phyloP scores from a whole-genome alignment of 2,329 filamentous ascomycete genomes.

The Venturia oleaginea region DNA sequence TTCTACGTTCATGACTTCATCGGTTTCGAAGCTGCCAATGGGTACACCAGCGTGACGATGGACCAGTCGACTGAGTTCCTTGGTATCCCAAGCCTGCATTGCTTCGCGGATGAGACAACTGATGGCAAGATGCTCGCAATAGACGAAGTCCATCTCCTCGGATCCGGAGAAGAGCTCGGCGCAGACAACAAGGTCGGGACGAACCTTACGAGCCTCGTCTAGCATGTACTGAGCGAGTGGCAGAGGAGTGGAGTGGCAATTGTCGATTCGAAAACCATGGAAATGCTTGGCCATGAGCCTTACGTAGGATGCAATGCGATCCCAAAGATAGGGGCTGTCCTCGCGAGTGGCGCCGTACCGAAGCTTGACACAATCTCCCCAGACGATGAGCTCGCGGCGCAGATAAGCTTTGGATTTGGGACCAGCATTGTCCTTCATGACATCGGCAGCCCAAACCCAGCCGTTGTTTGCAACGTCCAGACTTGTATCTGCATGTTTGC shows the following conservation, averaged over 20 bases:
- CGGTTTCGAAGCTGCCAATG: slow-evolving; percentile 95
- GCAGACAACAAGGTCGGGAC: slow-evolving; percentile 82
- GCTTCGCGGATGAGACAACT: slow-evolving; percentile 90
- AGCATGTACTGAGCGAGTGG: slow-evolving; percentile 92
- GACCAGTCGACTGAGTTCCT: slow-evolving; percentile 82
- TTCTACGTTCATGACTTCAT: slow-evolving; percentile 64
- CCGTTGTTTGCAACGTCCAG: slow-evolving; percentile 89
- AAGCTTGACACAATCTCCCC: slow-evolving; percentile 97
- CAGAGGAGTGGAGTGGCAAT: slow-evolving; percentile 92
- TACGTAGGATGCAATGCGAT: slow-evolving; percentile 91
- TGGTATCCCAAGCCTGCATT: slow-evolving; percentile 97
- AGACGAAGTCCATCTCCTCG: slow-evolving; percentile 92
- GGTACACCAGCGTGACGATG: slow-evolving; percentile 89
- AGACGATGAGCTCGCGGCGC: slow-evolving; percentile 91
- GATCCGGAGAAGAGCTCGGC: slow-evolving; percentile 94
- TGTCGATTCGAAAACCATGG: slow-evolving; percentile 91
- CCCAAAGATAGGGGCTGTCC: slow-evolving; percentile 91
- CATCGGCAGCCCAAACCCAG: slow-evolving; percentile 98
- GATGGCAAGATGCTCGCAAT: slow-evolving; percentile 85
- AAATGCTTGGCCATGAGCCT: slow-evolving; percentile 91
- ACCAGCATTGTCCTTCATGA: slow-evolving; percentile 86
- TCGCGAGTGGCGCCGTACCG: slow-evolving; percentile 72
- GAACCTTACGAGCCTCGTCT: slow-evolving; percentile 80
- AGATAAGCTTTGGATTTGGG: slow-evolving; percentile 86
- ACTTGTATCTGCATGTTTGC: slow-evolving; percentile 65